Conservation (phyloP, 139 green algal genomes). For the Auxenochlorella protothecoides region DNA sequence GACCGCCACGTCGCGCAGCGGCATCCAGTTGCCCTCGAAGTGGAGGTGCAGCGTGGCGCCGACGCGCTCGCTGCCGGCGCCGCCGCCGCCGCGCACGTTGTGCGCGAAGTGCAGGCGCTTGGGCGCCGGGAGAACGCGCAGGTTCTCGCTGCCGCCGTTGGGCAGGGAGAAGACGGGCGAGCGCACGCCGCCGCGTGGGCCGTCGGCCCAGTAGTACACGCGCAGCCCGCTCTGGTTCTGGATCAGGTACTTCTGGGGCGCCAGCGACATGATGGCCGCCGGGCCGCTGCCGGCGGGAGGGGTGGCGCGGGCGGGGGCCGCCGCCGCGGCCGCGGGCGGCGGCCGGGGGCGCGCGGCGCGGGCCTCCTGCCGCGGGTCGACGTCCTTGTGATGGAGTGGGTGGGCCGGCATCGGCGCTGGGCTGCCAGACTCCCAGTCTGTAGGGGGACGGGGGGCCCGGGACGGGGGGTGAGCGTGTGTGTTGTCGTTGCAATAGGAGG, state of each 20-base stretch:
- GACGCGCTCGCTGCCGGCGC: slow-evolving; percentile 33
- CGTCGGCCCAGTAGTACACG: slow-evolving; percentile 64
- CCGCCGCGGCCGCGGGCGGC: background rate
- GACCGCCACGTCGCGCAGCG: slow-evolving; percentile 55
- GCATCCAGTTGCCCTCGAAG: slow-evolving; percentile 77
- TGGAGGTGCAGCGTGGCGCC: slow-evolving; percentile 63
- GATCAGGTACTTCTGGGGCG: slow-evolving; percentile 75
- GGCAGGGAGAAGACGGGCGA: slow-evolving; percentile 24
- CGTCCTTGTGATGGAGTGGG: too few species aligned
- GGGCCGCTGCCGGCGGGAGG: background rate
- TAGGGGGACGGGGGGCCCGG: too few species aligned
- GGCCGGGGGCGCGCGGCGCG: background rate
- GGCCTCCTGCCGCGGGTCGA: too few species aligned
- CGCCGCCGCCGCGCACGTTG: slow-evolving; percentile 1
- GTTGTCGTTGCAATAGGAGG: too few species aligned
- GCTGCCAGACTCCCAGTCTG: too few species aligned
- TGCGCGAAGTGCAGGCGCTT: slow-evolving; percentile 27
- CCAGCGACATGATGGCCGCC: slow-evolving; percentile 15
- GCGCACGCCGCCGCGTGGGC: background rate
- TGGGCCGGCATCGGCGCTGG: too few species aligned
- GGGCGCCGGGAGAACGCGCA: slow-evolving; percentile 28
- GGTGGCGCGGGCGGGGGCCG: background rate
- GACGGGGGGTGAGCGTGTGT: too few species aligned
- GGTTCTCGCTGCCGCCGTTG: slow-evolving; percentile 36
- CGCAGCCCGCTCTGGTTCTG: slow-evolving; percentile 65